Evolutionary conservation across 2,329 filamentous ascomycete genomes (phyloP), one percentile per base, ranked within the genome.

Genomic region (Calycina herbarum): DNA sequence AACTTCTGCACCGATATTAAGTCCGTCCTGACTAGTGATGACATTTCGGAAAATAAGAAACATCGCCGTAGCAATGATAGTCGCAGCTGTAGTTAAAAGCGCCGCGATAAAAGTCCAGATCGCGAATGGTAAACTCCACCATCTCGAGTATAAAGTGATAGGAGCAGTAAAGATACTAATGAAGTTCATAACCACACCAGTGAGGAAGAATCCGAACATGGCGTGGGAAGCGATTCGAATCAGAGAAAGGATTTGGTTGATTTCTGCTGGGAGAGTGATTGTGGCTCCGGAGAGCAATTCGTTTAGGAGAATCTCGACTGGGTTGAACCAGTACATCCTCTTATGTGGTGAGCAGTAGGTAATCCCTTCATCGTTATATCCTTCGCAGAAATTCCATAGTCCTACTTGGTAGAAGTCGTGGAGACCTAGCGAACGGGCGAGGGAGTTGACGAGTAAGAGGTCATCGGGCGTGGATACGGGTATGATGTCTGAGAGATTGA

Each of bases 361-460:
- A 68, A 95, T 87, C 45, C 91, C 91, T 72, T 89, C 82, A 71
- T 85, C 83, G 64, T 86, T 81, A 77, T 94, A 96, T 24, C 94
- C 94, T 77, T 96, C 92, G 78, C 94, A 98, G 77, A 90, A 97
- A 66, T 89, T 90, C 94, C 94, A 98, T 51, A 97, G 80, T 5
- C 94, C 94, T 33, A 96, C 91, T 73, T 93, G 91, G 78, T 97
- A 97, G 79, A 96, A 97, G 78, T 97, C 94, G 76, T 96, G 93
- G 59, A 97, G 83, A 35, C 94, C 94, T 63, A 97, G 82, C 27
- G 90, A 92, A 61, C 92, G 89, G 3, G 93, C 93, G 70, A 97
- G 93, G 57, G 89, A 93, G 81, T 96, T 96, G 78, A 96, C 90
- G 57, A 97, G 83, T 0, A 91, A 90, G 64, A 97, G 89, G 42